Evolutionary conservation across 495 filamentous ascomycete species (phyloP), one percentile per base, ranked within the genome.

Genomic region (Aeminium ludgeri): DNA sequence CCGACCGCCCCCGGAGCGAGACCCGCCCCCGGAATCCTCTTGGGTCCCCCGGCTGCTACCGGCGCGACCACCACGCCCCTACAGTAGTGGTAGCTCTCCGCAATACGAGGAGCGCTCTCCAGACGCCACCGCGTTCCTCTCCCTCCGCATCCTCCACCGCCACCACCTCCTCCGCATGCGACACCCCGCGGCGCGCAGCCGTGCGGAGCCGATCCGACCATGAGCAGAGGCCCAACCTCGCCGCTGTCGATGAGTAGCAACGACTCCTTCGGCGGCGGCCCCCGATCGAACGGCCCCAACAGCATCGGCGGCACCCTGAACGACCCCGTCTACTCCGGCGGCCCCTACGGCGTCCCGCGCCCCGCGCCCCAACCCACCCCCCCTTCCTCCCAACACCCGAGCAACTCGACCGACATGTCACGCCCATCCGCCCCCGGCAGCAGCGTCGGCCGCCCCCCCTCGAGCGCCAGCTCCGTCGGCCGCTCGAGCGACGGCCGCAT

Each of bases 371-470:
- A 27, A 12, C 10, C 34, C 12, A 45, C 47, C 17, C 47, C 38
- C 1, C 44, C 48, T 5, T 28, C 35, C 10, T 51, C 48, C 8
- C 44, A 51, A 15, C 48, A 46, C 31, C 48, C 48, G 6, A 51
- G 48, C 36, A 40, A 29, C 30, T 34, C 43, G 19, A 51, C 48
- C 12, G 48, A 51, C 23, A 40, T 46, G 39, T 51, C 48, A 29
- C 38, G 48, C 17, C 48, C 48, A 1, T 46, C 43, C 10, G 34
- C 15, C 5, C 29, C 28, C 20, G 47, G 42, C 16, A 51, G 48
- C 35, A 51, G 48, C 28, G n/a, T 46, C 1, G 36, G 36, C 17
- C n/a, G 37, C 3, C 43, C 48, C 10, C 43, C 48, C 1, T 43
- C 38, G 10, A 30, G 19, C 25, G 43, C 48, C 11, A 51, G 48